Base-by-base conservation (phyloP, 2,329 filamentous ascomycete genomes). In the Aspergillus pseudoterreus region DNA sequence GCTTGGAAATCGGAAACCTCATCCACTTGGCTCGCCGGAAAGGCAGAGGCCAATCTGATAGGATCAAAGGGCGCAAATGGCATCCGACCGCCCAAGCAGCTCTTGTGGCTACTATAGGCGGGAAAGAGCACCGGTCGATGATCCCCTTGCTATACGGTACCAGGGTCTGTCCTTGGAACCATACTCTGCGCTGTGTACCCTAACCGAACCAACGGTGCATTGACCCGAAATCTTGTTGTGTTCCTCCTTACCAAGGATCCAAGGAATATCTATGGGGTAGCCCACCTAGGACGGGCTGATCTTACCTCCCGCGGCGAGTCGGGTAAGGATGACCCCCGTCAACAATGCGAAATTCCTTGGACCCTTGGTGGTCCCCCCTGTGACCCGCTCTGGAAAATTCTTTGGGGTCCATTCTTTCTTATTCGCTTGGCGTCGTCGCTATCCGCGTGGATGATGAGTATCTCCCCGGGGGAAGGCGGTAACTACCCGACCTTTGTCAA, bases 91-190 rank as follows among this genome's bases (percentile, higher is more conserved):
- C 8, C 19, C 32, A 42, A 41, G 33, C 24, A 43, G 38, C 44
- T 30, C 43, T 43, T n/a, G 12, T 5, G 4, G 32, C 33, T 47
- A 36, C 46, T 33, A 51, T 51, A 49, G 51, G 54, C 44, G 54
- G 54, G 51, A 54, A 38, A 45, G 19, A 44, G 35, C 14, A 24
- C 54, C 54, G 51, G 15, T 4, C 15, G 45, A 12, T 22, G 39
- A 51, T 51, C 50, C 9, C 4, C 39, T 33, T 24, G 30, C 30
- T 17, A 47, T 36, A 15, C 11, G 21, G 44, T 19, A 47, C 15
- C 22, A 42, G 39, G 39, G 39, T 42, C 39, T 48, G 19, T 21
- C 15, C 35, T 42, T 33, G 27, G 10, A 30, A 38, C 35, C 6
- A n/a, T n/a, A 22, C 22, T 22, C 22, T 6, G 19, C 19, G 19